Evolutionary conservation across 352 stramenopile species (phyloP).

Genomic region (Pythium aphanidermatum): DNA sequence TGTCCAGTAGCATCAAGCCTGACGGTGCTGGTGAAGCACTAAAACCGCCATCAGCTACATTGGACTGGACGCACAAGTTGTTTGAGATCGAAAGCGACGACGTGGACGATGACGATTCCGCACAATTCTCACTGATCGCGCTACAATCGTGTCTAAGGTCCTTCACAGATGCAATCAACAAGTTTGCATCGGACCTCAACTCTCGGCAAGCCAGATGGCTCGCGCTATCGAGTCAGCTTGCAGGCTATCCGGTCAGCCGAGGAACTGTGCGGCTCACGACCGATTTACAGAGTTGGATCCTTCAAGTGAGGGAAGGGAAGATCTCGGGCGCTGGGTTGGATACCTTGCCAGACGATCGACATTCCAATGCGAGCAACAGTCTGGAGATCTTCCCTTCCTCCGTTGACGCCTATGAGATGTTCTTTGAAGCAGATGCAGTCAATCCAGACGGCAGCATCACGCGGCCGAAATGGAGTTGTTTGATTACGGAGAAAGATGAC

Average conservation of each 20-base stretch:
- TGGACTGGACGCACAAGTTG: too few relatives aligned
- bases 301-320: conserved; percentile 70
- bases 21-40: too few relatives aligned
- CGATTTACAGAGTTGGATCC: conserved; percentile 70
- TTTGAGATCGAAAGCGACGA: too few relatives aligned
- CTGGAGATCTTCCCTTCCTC: conserved; percentile 4
- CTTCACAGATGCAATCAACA: conserved; percentile 17
- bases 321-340: conserved; percentile 67
- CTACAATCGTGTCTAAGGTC: conserved; percentile 20
- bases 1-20: too few relatives aligned
- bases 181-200: conserved; percentile 25
- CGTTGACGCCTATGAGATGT: conserved; percentile 18
- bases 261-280: conserved; percentile 23
- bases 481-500: conserved; percentile 32
- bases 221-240: conserved; percentile 60
- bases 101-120: conserved; percentile 12
- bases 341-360: conserved; percentile 6
- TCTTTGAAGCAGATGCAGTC: conserved; percentile 19
- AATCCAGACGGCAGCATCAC: too few relatives aligned
- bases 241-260: conserved; percentile 44
- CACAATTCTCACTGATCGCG: conserved; percentile 6
- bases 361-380: conserved; percentile 2
- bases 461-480: conserved; percentile 28
- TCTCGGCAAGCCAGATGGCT: conserved; percentile 57
- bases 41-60: too few relatives aligned